Base-by-base conservation (phyloP, 2,329 filamentous ascomycete species). In the Apiospora saccharicola region DNA sequence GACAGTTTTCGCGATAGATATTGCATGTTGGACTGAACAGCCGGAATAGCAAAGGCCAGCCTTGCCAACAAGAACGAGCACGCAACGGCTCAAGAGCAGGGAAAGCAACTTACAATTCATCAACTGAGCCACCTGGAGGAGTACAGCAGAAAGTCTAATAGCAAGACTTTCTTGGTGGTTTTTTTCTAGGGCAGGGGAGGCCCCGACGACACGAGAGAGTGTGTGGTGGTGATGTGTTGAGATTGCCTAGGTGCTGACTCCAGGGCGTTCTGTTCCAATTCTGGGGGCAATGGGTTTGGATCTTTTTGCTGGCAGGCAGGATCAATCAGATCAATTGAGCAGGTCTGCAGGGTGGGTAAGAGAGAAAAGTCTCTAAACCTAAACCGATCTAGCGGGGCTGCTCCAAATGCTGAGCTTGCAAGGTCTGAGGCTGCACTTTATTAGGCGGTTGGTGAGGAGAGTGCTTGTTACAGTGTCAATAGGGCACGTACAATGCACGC, bases 61-160 rank as follows among this genome's bases (percentile, higher is more conserved):
- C 76, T 79, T 72, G 78, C 57, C 57, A 41, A 41, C 57, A 37
- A 19, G 57, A 24, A n/a, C 19, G 57, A 64, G 57, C 57, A 64
- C 19, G 57, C 30, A 64, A 24, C 19, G 71, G 74, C 76, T 69
- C 44, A 74, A 74, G 71, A 75, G 71, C 71, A 44, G 19, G 73
- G 72, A 69, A 71, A 71, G 57, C 67, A 71, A 81, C 79, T 81
- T 80, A 81, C 79, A 73, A 78, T 76, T 79, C 78, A 80, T 81
- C 77, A 78, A 81, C 75, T 74, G 75, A 72, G 68, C 71, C 73
- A 71, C 71, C 75, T 74, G 76, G 74, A 71, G 70, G 68, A 30
- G 67, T 16, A 73, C 30, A 61, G 70, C 34, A 73, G 70, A 69
- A 68, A 72, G 67, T 30, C 41, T 22, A 44, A 47, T 4, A 44